These are phyloP conservation scores for Oidium heveae DNA, from an alignment of 2,329 filamentous ascomycete species.

Conservation along the genomic window DNA sequence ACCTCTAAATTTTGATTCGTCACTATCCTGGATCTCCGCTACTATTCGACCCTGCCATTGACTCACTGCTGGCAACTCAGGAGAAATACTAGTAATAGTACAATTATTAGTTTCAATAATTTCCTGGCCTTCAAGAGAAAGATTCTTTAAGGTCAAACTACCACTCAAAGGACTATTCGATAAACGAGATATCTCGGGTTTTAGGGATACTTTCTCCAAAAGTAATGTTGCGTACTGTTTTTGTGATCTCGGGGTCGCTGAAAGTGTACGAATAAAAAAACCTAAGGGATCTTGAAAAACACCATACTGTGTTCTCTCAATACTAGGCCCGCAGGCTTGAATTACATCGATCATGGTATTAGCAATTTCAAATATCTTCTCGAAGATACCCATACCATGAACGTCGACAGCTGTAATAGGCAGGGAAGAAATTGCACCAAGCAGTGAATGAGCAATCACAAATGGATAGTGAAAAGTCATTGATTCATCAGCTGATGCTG, in stretches of 20 bases:
- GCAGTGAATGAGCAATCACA: constrained; percentile 32
- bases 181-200: constrained; percentile 11
- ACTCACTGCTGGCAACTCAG: neutral
- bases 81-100: neutral
- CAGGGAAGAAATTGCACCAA: constrained; percentile 19
- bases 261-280: constrained; percentile 20
- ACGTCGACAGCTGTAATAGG: constrained; percentile 20
- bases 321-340: constrained; percentile 12
- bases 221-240: constrained; percentile 20
- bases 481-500: constrained; percentile 28
- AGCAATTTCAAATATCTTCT: constrained; percentile 24
- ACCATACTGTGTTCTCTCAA: constrained; percentile 8
- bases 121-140: neutral
- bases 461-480: constrained; percentile 37
- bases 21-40: constrained; percentile 7
- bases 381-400: constrained; percentile 24
- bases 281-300: constrained; percentile 18
- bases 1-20: neutral
- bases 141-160: constrained; percentile 1
- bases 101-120: neutral
- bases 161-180: constrained; percentile 5
- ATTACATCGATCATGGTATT: constrained; percentile 20
- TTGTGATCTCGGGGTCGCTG: constrained; percentile 20
- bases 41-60: constrained; percentile 9
- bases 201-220: constrained; percentile 18